These are phyloP conservation scores for Piper longum DNA, from an alignment of 164 flowering plant genomes.

Conservation along the genomic window DNA sequence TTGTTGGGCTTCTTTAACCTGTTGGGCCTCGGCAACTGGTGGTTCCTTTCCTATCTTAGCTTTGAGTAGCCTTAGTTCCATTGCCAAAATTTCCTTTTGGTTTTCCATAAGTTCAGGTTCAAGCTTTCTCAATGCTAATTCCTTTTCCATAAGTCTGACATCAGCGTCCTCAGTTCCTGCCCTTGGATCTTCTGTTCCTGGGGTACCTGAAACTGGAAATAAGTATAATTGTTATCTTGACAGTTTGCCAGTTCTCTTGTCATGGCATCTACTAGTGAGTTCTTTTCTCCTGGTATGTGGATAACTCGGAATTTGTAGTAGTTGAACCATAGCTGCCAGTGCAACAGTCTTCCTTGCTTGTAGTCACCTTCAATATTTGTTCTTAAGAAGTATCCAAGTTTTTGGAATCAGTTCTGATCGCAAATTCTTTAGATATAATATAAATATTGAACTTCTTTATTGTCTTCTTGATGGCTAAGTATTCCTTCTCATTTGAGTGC, in stretches of 20 bases:
- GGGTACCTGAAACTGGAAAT: no score
- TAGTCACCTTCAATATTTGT: neutral
- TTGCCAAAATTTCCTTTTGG: no score
- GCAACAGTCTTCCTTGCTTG: neutral
- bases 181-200: no score
- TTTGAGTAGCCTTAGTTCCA: no score
- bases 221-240: no score
- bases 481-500: slow-evolving; percentile 1
- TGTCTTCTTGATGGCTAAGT: neutral
- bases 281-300: neutral
- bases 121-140: no score
- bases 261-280: neutral
- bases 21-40: no score
- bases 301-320: neutral
- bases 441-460: neutral
- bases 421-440: neutral
- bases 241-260: neutral
- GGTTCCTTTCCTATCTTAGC: no score
- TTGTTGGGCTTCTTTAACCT: no score
- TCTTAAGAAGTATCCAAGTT: neutral
- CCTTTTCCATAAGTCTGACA: no score
- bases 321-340: neutral
- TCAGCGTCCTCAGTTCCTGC: no score
- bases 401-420: neutral
- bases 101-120: no score